Evolutionary conservation across 805 yeast genomes (phyloP).

Genomic region (Suhomyces faveliae): DNA sequence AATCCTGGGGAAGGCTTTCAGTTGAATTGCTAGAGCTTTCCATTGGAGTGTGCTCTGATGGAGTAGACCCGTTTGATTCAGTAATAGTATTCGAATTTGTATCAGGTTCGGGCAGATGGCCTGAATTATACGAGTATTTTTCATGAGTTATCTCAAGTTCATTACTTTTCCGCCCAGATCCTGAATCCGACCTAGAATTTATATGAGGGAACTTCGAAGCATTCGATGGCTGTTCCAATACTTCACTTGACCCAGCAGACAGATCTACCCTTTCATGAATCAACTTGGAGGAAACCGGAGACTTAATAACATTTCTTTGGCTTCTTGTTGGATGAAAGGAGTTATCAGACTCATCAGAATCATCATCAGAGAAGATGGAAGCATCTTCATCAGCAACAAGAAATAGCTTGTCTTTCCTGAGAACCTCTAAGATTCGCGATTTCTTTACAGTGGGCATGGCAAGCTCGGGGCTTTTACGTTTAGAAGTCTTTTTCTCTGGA

Average conservation of each 20-base stretch:
- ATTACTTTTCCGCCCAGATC: no score
- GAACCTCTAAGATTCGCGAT: constrained; percentile 9
- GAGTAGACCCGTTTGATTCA: no score
- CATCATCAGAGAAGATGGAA: constrained; percentile 12
- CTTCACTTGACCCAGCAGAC: background rate
- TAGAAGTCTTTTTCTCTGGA: background rate
- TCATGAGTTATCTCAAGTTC: no score
- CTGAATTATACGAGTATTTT: no score
- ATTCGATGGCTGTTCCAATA: background rate
- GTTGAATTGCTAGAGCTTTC: background rate
- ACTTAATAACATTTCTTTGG: constrained; percentile 3
- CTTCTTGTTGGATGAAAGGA: constrained; percentile 12
- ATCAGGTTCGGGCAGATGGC: background rate
- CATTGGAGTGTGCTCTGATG: background rate
- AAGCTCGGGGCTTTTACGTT: background rate
- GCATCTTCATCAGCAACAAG: constrained; percentile 9
- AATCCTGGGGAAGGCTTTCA: background rate
- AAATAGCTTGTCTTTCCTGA: constrained; percentile 6
- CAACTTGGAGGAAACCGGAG: background rate
- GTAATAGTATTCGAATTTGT: no score
- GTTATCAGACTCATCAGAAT: constrained; percentile 12
- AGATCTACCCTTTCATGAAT: background rate
- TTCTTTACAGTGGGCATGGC: constrained; percentile 10
- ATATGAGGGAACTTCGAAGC: background rate
- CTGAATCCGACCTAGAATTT: no score